A percentile compares a stretch with the other conserved stretches of the same genome.
phyloP scores from a whole-genome alignment of 2,329 filamentous ascomycete genomes.

The Botrytis fabae region DNA sequence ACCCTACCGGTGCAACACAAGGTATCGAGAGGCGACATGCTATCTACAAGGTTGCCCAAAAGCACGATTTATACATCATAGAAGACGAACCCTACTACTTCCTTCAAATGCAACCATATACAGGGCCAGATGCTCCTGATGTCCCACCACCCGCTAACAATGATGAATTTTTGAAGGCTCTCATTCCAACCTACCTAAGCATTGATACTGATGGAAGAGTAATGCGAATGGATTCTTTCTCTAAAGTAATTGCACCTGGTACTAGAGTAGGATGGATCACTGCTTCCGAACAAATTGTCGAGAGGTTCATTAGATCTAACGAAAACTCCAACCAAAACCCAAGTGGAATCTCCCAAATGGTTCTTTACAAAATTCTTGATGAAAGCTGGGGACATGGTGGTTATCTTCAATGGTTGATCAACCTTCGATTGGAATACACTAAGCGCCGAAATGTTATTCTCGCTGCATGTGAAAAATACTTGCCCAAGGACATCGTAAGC shows the following conservation, averaged over 20 bases:
- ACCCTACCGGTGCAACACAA: conserved; percentile 74
- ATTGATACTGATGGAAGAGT: conserved; percentile 87
- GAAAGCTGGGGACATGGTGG: conserved; percentile 92
- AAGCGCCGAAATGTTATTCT: conserved; percentile 74
- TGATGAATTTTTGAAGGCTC: conserved; percentile 69
- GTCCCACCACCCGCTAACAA: conserved; percentile 55
- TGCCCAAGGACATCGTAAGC: conserved; percentile 72
- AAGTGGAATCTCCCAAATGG: conserved; percentile 77
- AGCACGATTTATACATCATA: conserved; percentile 69
- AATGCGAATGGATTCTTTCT: conserved; percentile 88
- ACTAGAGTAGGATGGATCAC: conserved; percentile 87
- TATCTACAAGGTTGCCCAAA: conserved; percentile 66
- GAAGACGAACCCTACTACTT: conserved; percentile 80
- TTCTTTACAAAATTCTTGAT: conserved; percentile 86
- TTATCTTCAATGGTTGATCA: conserved; percentile 86
- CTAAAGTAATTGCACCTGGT: conserved; percentile 84
- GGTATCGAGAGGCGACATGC: conserved; percentile 56
- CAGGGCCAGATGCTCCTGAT: conserved; percentile 31
- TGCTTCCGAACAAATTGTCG: conserved; percentile 78
- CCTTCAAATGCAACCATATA: conserved; percentile 63
- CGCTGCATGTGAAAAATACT: conserved; percentile 73
- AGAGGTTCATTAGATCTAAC: conserved; percentile 66
- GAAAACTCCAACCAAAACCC: conserved; percentile 86
- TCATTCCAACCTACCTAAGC: conserved; percentile 75
- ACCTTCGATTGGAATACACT: conserved; percentile 80